phyloP scores from a whole-genome alignment of 1,139 yeast species.

The Geotrichum aggregatum region DNA sequence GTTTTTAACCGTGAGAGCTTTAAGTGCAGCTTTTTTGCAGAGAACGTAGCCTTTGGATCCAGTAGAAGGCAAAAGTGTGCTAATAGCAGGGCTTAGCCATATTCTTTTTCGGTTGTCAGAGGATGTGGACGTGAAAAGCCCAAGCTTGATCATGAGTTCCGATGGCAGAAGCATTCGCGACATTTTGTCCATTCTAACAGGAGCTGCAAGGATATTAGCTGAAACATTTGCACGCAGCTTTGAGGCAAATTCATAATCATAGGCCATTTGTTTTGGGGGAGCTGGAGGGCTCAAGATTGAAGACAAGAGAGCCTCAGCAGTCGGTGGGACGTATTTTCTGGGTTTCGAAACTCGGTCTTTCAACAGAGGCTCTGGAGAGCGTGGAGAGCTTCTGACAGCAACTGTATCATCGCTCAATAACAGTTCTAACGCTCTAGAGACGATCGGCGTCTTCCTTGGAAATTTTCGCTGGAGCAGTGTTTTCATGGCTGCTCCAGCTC shows the following conservation, averaged over 20 bases:
- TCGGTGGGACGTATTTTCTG: not conserved
- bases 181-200: slow-evolving; percentile 31
- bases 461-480: not conserved
- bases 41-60: slow-evolving; percentile 10
- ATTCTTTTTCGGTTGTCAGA: not conserved
- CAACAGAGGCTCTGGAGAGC: not conserved
- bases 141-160: slow-evolving; percentile 31
- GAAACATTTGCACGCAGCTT: slow-evolving; percentile 28
- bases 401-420: not conserved
- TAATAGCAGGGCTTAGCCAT: not conserved
- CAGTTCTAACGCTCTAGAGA: slow-evolving; percentile 1
- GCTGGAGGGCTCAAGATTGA: not conserved
- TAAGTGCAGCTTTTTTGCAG: not conserved
- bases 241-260: slow-evolving; percentile 3
- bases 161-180: slow-evolving; percentile 31
- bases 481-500: too few relatives aligned
- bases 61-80: not conserved
- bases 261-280: not conserved
- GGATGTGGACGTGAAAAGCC: slow-evolving; percentile 20
- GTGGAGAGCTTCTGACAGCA: too few relatives aligned
- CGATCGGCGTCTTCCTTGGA: slow-evolving; percentile 3
- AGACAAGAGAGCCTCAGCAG: not conserved
- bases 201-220: slow-evolving; percentile 34
- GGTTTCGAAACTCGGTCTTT: not conserved
- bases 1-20: slow-evolving; percentile 2